phyloP scores from a whole-genome alignment of 805 yeast genomes.

The Candida tibetensis region DNA sequence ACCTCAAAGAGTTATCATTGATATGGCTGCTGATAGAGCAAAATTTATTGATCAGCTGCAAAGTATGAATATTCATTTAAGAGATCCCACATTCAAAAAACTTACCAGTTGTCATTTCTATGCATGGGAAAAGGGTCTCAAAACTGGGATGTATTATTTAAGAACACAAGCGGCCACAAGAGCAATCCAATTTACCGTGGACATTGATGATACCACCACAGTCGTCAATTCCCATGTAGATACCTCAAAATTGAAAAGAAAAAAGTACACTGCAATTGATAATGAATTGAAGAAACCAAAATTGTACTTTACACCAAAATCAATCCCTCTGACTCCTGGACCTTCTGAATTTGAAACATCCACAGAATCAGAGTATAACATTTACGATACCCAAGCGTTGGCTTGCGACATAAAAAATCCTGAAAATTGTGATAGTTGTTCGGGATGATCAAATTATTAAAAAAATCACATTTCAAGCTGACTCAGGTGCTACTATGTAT shows the following conservation, averaged over 20 bases:
- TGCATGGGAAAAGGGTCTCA: constrained; percentile 97
- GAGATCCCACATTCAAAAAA: constrained; percentile 93
- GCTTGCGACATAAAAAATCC: constrained; percentile 28
- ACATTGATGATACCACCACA: constrained; percentile 26
- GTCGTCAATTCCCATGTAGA: constrained; percentile 2
- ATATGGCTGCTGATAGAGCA: constrained; percentile 47
- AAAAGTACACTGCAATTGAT: constrained; percentile 18
- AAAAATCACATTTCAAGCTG: background rate
- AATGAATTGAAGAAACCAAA: background rate
- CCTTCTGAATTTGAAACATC: no score
- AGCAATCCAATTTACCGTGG: constrained; percentile 81
- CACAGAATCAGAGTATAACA: constrained; percentile 22
- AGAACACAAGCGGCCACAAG: constrained; percentile 84
- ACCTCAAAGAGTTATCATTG: constrained; percentile 56
- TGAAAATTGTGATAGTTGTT: constrained; percentile 22
- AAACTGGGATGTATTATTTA: constrained; percentile 97
- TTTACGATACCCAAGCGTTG: constrained; percentile 34
- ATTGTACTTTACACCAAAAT: background rate
- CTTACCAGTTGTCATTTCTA: constrained; percentile 97
- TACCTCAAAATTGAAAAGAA: constrained; percentile 17
- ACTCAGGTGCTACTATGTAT: background rate
- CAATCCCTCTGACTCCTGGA: background rate
- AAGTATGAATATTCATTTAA: constrained; percentile 83
- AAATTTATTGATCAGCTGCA: constrained; percentile 90
- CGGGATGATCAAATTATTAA: constrained; percentile 14